Evolutionary conservation across 306 rosid species (phyloP), one percentile per base, ranked within the genome.

Genomic region (Lathyrus aphaca): DNA sequence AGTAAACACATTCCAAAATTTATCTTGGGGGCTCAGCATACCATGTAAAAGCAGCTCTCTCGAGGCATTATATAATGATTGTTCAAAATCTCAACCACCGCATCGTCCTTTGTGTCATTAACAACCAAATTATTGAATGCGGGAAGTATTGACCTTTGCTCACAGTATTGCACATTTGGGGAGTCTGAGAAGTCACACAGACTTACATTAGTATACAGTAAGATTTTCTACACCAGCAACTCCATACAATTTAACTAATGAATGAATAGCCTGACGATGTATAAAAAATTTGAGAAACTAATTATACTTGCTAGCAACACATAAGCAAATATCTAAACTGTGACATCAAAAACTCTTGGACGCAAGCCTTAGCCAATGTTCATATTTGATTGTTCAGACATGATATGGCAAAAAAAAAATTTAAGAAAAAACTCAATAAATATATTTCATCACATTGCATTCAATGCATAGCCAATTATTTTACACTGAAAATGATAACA

Each of bases 31-130:
- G 63, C 16, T 64, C 15, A 67, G 68, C 81, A 79, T 88, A 94
- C 98, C 97, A 88, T 90, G 86, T 87, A 87, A 86, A 94, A 88
- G 77, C 86, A 82, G 71, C 98, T 88, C 73, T 82, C 80, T 5
- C 59, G 80, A 15, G 98, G 98, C 10, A 90, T 43, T 46, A 94
- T 58, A 77, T 85, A 94, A 51, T 2, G 69, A 81, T 68, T 69
- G 77, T 59, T 55, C 76, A 85, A 48, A 87, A 90, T 83, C 65
- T 85, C 88, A 55, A 90, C 97, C 68, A 88, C 92, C 0, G 66
- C 76, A n/a, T 94, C 98, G 51, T 79, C 86, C 68, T 51, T 10
- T 10, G 76, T 86, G 55, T 94, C 97, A 68, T 90, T 94, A 27
- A 74, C 79, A 44, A 93, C 87, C 77, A 88, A 79, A 78, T 82